These are phyloP conservation scores for Persicaria maculosa DNA, from an alignment of 148 eudicot species.

Conservation along the genomic window DNA sequence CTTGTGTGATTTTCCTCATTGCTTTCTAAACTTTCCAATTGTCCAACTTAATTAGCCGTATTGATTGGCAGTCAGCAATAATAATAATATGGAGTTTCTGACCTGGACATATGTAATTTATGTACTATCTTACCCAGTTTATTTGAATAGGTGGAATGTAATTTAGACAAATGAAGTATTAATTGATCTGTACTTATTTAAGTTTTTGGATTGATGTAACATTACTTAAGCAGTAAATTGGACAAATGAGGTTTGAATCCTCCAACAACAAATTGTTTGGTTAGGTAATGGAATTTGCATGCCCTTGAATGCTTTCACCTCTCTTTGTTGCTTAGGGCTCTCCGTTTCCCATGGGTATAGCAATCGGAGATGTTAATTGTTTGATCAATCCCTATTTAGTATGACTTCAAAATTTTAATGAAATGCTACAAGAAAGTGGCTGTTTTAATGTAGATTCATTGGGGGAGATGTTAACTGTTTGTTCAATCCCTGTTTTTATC, in stretches of 20 bases:
- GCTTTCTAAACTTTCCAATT: too few species aligned
- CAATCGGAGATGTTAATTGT: not conserved
- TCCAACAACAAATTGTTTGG: not conserved
- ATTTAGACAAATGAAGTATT: too few species aligned
- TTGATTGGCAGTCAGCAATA: not conserved
- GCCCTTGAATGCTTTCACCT: not conserved
- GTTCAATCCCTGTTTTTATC: too few species aligned
- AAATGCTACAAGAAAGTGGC: not conserved
- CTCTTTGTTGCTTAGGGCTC: not conserved
- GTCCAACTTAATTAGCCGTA: not conserved
- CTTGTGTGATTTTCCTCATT: not conserved
- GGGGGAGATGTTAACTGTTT: too few species aligned
- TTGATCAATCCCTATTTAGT: not conserved
- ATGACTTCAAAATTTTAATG: too few species aligned
- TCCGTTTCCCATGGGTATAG: not conserved
- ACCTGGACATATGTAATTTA: not conserved
- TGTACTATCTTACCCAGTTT: not conserved
- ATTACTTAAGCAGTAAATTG: not conserved
- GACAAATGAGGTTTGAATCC: not conserved
- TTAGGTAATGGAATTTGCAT: not conserved
- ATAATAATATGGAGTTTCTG: not conserved
- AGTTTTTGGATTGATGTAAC: not conserved
- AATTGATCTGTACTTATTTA: not conserved
- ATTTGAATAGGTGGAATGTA: not conserved
- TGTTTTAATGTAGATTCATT: too few species aligned